Conservation (phyloP, 306 rosid species). For the Fragaria vesca region DNA sequence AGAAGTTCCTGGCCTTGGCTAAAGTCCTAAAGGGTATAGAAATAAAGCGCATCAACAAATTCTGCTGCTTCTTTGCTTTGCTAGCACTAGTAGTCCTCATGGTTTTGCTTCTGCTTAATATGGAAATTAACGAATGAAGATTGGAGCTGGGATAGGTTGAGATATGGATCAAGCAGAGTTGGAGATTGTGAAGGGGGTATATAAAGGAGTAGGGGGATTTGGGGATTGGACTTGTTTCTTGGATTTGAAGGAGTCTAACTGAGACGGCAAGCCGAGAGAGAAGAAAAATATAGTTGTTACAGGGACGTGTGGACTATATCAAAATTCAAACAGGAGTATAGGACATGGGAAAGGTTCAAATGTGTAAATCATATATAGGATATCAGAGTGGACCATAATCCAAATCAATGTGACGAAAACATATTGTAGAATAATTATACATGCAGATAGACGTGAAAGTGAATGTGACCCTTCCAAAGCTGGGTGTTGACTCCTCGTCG, state of each 20-base stretch:
- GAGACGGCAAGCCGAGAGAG: slow-evolving; percentile 8
- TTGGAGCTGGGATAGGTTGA: not conserved
- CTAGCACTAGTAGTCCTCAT: not conserved
- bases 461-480: not conserved
- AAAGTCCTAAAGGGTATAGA: slow-evolving; percentile 40
- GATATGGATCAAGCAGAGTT: not conserved
- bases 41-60: slow-evolving; percentile 15
- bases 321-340: not conserved
- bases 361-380: too few relatives aligned
- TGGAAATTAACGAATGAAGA: not conserved
- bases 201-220: not conserved
- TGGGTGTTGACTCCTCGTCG: not conserved
- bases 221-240: slow-evolving; percentile 10
- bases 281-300: not conserved
- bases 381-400: not conserved
- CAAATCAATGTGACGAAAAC: slow-evolving; percentile 1
- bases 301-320: slow-evolving; percentile 19
- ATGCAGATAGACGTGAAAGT: not conserved
- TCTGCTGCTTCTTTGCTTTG: slow-evolving; percentile 20
- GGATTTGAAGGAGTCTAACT: slow-evolving; percentile 12
- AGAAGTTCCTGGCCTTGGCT: slow-evolving; percentile 40
- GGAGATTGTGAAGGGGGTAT: not conserved
- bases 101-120: not conserved
- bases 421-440: not conserved
- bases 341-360: slow-evolving; percentile 10